Percentiles rank a stretch among this genome's conserved stretches.
Conservation (phyloP, 129 eudicot species). For the Lactuca sativa region DNA sequence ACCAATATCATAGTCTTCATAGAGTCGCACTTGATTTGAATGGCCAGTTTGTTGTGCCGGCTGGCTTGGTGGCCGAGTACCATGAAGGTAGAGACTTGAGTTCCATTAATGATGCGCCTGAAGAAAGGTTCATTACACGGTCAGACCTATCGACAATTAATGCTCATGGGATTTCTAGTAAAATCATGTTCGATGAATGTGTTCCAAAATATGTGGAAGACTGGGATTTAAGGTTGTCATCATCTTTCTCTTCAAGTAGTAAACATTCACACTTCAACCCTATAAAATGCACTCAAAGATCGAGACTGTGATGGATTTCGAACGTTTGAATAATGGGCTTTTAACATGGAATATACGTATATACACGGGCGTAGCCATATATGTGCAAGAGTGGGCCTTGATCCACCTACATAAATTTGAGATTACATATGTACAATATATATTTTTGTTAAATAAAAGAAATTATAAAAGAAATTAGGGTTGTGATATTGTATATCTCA, state of each 20-base stretch:
- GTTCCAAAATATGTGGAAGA: constrained; percentile 80
- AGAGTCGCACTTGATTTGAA: constrained; percentile 57
- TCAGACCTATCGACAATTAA: constrained; percentile 66
- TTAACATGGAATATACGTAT: constrained; percentile 34
- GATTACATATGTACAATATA: no score
- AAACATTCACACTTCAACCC: constrained; percentile 71
- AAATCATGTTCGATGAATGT: constrained; percentile 77
- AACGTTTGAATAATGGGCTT: constrained; percentile 28
- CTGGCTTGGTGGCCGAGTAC: constrained; percentile 54
- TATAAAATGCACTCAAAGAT: constrained; percentile 80
- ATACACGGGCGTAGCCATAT: neutral
- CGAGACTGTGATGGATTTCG: constrained; percentile 44
- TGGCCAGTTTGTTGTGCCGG: constrained; percentile 58
- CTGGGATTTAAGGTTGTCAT: constrained; percentile 67
- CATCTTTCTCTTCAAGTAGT: constrained; percentile 30
- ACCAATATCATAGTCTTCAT: constrained; percentile 55
- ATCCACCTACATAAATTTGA: no score
- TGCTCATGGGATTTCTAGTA: constrained; percentile 78
- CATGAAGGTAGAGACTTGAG: constrained; percentile 77
- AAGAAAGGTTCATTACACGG: constrained; percentile 55
- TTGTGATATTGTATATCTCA: no score
- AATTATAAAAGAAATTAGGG: no score
- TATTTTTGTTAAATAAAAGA: no score
- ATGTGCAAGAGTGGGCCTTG: no score
- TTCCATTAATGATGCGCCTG: constrained; percentile 58